A percentile compares a stretch with the other conserved stretches of the same genome.
These are phyloP conservation scores for Gnomoniopsis smithogilvyi DNA, from an alignment of 2,329 filamentous ascomycete genomes.

Conservation along the genomic window DNA sequence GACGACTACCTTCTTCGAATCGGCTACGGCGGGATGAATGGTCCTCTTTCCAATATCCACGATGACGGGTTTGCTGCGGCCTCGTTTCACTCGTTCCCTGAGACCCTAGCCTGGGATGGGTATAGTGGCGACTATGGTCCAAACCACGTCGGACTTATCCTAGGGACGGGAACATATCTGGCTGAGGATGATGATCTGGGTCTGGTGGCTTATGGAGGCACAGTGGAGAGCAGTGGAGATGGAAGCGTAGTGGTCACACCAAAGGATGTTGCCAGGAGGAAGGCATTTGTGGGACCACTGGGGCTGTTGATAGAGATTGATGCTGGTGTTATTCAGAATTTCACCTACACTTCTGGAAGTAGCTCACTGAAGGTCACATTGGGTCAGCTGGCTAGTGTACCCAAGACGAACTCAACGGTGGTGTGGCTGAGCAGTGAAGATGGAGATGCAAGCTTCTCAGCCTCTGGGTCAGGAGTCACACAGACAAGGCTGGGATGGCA, in stretches of 20 bases:
- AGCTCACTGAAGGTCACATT: conserved; percentile 28
- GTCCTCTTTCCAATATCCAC: conserved; percentile 53
- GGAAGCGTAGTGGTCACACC: conserved; percentile 34
- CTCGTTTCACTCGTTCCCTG: conserved; percentile 55
- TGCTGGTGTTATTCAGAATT: conserved; percentile 37
- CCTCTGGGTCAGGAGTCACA: conserved; percentile 21
- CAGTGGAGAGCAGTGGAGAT: conserved; percentile 23
- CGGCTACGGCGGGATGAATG: conserved; percentile 51
- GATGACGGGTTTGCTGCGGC: conserved; percentile 50
- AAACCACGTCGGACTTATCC: conserved; percentile 47
- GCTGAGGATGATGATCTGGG: conserved; percentile 37
- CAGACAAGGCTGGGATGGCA: conserved; percentile 27
- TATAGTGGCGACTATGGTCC: conserved; percentile 57
- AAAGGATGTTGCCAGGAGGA: conserved; percentile 43
- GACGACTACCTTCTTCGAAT: conserved; percentile 50
- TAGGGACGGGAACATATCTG: conserved; percentile 49
- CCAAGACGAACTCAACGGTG: conserved; percentile 26
- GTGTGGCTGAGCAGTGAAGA: conserved; percentile 34
- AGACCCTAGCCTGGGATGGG: conserved; percentile 53
- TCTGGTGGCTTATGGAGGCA: conserved; percentile 47
- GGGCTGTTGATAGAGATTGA: conserved; percentile 39
- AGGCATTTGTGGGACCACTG: conserved; percentile 45
- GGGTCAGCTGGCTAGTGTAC: conserved; percentile 26
- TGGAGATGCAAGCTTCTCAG: conserved; percentile 22
- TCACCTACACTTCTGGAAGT: conserved; percentile 30